phyloP scores from a whole-genome alignment of 768 basidiomycete species.

The Tylopilus intermedius region DNA sequence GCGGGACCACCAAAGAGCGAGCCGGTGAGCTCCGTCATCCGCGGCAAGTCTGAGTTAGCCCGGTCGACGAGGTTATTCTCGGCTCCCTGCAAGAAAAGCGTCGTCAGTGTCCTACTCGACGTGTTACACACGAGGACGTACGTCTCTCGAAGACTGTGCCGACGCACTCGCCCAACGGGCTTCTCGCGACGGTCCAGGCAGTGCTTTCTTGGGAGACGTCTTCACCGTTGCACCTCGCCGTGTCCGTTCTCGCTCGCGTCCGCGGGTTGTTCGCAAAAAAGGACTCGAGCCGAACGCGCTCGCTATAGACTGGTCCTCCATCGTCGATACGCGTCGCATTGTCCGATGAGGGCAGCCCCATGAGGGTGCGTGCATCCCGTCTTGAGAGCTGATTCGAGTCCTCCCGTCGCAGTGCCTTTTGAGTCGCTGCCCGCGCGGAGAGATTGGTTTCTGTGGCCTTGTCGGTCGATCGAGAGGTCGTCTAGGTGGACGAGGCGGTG shows the following conservation, averaged over 20 bases:
- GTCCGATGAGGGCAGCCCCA: conserved; percentile 46
- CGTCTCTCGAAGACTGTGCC: conserved; percentile 8
- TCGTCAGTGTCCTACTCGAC: no score
- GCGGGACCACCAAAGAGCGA: conserved; percentile 64
- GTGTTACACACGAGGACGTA: no score
- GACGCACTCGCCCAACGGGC: conserved; percentile 40
- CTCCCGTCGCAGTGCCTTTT: conserved; percentile 41
- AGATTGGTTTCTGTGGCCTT: neutral
- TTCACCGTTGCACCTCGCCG: conserved; percentile 9
- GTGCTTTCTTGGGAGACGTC: conserved; percentile 28
- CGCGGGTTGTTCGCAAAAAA: conserved; percentile 46
- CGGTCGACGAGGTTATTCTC: conserved; percentile 70
- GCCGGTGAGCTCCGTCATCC: conserved; percentile 41
- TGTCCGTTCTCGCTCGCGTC: conserved; percentile 16
- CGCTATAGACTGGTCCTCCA: conserved; percentile 29
- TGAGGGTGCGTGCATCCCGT: conserved; percentile 72
- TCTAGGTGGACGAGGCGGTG: conserved; percentile 6
- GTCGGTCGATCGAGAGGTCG: conserved; percentile 4
- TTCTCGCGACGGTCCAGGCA: conserved; percentile 69
- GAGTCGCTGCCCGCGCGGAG: neutral
- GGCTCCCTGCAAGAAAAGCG: conserved; percentile 12
- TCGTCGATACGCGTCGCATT: conserved; percentile 16
- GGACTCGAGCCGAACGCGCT: conserved; percentile 48
- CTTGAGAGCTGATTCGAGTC: conserved; percentile 78
- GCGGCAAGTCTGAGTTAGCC: conserved; percentile 83